Percentiles rank a stretch among this genome's conserved stretches.
phyloP scores from a whole-genome alignment of 129 eudicot genomes.

The Apium graveolens region DNA sequence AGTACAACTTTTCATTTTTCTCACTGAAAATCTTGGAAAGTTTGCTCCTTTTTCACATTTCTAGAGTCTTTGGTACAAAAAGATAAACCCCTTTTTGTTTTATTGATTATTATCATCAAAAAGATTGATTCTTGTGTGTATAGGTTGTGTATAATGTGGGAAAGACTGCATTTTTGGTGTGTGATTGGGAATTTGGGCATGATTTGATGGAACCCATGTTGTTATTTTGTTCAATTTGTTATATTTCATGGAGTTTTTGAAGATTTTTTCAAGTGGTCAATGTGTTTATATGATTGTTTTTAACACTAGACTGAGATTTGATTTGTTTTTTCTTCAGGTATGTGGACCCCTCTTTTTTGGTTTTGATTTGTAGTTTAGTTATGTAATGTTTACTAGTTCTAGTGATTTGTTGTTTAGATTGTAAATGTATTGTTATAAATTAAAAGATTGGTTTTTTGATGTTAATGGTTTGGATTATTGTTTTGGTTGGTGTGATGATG shows the following conservation, averaged over 20 bases:
- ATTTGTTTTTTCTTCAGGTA: conserved; percentile 19
- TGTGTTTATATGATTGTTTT: conserved; percentile 4
- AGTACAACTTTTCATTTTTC: background rate
- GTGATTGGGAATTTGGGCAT: conserved; percentile 35
- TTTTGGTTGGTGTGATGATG: conserved; percentile 2
- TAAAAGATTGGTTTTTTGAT: background rate
- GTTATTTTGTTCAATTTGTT: conserved; percentile 7
- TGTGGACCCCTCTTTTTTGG: background rate
- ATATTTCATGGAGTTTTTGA: conserved; percentile 73
- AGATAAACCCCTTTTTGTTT: conserved; percentile 1
- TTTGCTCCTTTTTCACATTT: background rate
- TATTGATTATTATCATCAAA: background rate
- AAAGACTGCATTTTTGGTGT: conserved; percentile 21
- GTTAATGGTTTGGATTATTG: background rate
- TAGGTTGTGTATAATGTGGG: conserved; percentile 38
- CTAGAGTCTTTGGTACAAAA: background rate
- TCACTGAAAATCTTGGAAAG: background rate
- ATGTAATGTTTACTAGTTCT: background rate
- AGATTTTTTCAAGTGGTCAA: conserved; percentile 32
- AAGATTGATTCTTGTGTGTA: background rate
- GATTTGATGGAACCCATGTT: conserved; percentile 48
- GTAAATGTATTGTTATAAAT: background rate
- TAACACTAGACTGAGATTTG: conserved; percentile 31
- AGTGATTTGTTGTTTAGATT: background rate
- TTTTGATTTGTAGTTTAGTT: background rate